phyloP scores from a whole-genome alignment of 2,329 filamentous ascomycete genomes.

The Ascochyta fabae region DNA sequence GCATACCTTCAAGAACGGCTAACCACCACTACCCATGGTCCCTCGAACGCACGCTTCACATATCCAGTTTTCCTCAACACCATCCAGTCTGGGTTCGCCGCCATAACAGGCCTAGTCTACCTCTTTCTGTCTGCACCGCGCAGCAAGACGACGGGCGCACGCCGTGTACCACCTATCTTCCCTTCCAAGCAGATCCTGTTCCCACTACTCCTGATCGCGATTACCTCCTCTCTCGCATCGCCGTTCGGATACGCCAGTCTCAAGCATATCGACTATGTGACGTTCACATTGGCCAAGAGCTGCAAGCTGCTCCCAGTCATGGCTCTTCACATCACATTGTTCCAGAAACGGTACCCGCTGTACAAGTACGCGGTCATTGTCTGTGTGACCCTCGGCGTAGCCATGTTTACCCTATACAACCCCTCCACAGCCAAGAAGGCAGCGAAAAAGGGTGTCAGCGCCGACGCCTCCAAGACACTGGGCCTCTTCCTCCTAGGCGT shows the following conservation, averaged over 20 bases:
- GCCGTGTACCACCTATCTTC: constrained; percentile 67
- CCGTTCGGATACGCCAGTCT: constrained; percentile 94
- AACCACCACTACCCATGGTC: constrained; percentile 86
- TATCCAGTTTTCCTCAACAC: constrained; percentile 97
- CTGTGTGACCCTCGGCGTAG: constrained; percentile 89
- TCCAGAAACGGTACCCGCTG: constrained; percentile 84
- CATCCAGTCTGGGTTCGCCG: constrained; percentile 89
- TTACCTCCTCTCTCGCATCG: constrained; percentile 88
- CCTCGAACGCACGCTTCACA: constrained; percentile 72
- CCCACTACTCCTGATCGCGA: constrained; percentile 81
- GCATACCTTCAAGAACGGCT: constrained; percentile 96
- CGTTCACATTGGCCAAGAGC: constrained; percentile 94
- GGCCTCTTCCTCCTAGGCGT: constrained; percentile 83
- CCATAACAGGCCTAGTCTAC: constrained; percentile 81
- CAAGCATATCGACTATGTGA: constrained; percentile 95
- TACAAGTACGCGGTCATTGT: constrained; percentile 97
- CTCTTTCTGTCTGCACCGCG: constrained; percentile 69
- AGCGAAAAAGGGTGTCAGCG: constrained; percentile 61
- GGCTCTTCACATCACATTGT: constrained; percentile 92
- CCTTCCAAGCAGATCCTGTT: constrained; percentile 75
- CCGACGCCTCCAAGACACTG: constrained; percentile 69
- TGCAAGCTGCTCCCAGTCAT: constrained; percentile 99
- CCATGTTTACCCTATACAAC: constrained; percentile 90
- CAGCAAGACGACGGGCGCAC: constrained; percentile 40
- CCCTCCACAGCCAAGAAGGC: constrained; percentile 53